Evolutionary conservation across 1,284 basidiomycete species (phyloP).

Genomic region (Apiotrichum domesticum): DNA sequence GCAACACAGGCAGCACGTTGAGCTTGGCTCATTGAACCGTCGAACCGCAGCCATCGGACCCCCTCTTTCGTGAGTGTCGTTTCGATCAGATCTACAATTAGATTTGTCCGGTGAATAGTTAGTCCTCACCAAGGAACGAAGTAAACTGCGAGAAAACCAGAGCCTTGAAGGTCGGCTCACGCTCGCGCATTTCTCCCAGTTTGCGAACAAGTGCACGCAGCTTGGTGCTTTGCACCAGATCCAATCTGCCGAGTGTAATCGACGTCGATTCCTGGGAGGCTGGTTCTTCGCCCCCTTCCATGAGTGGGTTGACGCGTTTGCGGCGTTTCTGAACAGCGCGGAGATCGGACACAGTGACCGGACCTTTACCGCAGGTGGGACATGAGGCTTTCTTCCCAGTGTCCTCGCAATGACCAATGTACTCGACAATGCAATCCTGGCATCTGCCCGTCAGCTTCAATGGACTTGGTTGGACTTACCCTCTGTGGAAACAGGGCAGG

Average conservation of each 20-base stretch:
- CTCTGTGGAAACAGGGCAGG: slow-evolving; percentile 73
- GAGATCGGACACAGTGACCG: slow-evolving; percentile 29
- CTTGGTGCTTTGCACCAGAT: slow-evolving; percentile 79
- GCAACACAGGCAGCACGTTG: slow-evolving; percentile 69
- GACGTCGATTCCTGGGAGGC: slow-evolving; percentile 12
- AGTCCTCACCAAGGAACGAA: slow-evolving; percentile 56
- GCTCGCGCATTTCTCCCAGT: slow-evolving; percentile 33
- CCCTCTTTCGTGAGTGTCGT: slow-evolving; percentile 65
- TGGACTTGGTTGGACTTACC: slow-evolving; percentile 50
- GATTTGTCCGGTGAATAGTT: neutral
- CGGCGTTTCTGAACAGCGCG: slow-evolving; percentile 35
- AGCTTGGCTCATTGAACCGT: slow-evolving; percentile 86
- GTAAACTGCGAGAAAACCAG: slow-evolving; percentile 76
- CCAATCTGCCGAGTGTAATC: slow-evolving; percentile 63
- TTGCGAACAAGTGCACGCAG: slow-evolving; percentile 39
- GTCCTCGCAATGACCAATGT: slow-evolving; percentile 44
- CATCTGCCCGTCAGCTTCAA: slow-evolving; percentile 28
- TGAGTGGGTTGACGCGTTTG: slow-evolving; percentile 41
- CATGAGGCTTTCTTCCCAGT: slow-evolving; percentile 40
- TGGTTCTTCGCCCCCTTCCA: slow-evolving; percentile 7
- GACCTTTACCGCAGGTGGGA: slow-evolving; percentile 43
- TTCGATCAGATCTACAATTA: slow-evolving; percentile 62
- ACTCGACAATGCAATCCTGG: slow-evolving; percentile 46
- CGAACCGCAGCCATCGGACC: slow-evolving; percentile 75
- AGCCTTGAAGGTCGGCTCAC: slow-evolving; percentile 70